These are phyloP conservation scores for Podaxis pistillaris DNA, from an alignment of 768 basidiomycete species.

Conservation along the genomic window DNA sequence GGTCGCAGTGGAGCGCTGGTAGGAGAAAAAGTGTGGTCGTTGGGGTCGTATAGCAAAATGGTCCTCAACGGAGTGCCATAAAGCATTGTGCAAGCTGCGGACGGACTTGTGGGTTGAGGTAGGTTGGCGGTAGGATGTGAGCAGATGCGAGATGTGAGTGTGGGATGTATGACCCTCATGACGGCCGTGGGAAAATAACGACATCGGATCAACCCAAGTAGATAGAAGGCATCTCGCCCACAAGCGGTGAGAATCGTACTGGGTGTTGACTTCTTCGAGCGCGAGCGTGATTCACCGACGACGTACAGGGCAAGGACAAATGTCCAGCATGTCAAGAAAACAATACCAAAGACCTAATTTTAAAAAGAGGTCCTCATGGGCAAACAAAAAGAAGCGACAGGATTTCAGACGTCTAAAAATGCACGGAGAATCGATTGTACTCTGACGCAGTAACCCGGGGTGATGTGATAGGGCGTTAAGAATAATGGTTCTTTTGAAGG, in stretches of 20 bases:
- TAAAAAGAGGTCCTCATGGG: neutral
- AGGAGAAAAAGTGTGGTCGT: neutral
- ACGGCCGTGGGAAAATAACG: constrained; percentile 1
- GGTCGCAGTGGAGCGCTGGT: neutral
- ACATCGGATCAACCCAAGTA: constrained; percentile 4
- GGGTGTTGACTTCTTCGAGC: neutral
- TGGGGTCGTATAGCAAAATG: neutral
- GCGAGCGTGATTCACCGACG: neutral
- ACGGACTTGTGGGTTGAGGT: neutral
- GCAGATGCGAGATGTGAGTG: constrained; percentile 4
- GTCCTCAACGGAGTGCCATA: neutral
- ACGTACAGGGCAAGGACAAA: neutral
- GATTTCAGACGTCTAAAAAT: neutral
- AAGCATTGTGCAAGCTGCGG: neutral
- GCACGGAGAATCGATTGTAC: neutral
- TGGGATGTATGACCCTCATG: neutral
- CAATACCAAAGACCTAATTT: neutral
- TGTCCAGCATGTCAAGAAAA: neutral
- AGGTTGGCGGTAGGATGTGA: neutral
- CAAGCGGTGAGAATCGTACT: neutral
- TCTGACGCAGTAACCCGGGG: neutral
- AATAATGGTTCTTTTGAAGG: neutral
- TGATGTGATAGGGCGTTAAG: neutral
- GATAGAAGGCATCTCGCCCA: neutral
- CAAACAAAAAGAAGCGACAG: neutral